Conservation (phyloP, 441 rosid genomes). For the Bocquillonia castaneifolia region DNA sequence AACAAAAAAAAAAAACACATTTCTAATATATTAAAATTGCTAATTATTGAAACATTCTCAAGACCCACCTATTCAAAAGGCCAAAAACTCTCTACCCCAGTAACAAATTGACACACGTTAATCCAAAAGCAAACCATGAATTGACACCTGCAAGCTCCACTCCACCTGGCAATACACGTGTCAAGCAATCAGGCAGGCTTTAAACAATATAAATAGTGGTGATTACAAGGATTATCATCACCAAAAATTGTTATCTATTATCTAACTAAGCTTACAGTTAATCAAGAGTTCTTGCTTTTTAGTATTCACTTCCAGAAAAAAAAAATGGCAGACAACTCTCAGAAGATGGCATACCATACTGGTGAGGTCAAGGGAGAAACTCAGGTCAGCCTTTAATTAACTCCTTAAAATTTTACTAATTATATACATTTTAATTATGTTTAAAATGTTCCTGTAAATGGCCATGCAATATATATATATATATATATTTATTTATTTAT, state of each 20-base stretch:
- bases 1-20: too few species aligned
- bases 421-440: not conserved
- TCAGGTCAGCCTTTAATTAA: slow-evolving; percentile 39
- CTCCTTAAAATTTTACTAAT: not conserved
- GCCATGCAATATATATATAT: not conserved
- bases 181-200: not conserved
- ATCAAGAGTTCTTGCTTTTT: not conserved
- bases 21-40: too few species aligned
- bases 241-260: not conserved
- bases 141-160: not conserved
- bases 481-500: not conserved
- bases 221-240: not conserved
- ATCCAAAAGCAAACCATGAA: not conserved
- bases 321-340: slow-evolving; percentile 51
- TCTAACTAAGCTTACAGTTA: not conserved
- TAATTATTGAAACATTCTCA: slow-evolving; percentile 6
- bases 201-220: slow-evolving; percentile 7
- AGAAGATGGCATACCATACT: slow-evolving; percentile 46
- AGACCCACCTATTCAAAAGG: slow-evolving; percentile 4
- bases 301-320: not conserved
- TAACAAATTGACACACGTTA: not conserved
- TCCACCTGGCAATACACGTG: not conserved
- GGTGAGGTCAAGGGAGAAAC: slow-evolving; percentile 70
- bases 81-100: not conserved
- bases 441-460: not conserved